Evolutionary conservation across 495 filamentous ascomycete species (phyloP).

Genomic region (Entonaema liquescens): DNA sequence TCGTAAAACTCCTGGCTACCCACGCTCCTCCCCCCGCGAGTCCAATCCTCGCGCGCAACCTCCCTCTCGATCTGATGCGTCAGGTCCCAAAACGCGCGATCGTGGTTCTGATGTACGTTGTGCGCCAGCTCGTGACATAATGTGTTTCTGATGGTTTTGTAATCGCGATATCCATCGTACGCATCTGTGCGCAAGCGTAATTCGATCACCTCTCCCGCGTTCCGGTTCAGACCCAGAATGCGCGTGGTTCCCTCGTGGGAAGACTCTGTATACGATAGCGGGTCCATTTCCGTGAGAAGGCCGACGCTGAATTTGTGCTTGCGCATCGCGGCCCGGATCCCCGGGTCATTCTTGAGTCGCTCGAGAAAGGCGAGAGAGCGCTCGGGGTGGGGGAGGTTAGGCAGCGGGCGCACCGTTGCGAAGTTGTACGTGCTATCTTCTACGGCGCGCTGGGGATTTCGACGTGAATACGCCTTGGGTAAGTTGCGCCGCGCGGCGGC

Average conservation of each 20-base stretch:
- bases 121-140: slow-evolving; percentile 96
- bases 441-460: slow-evolving; percentile 44
- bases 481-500: slow-evolving; percentile 47
- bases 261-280: slow-evolving; percentile 73
- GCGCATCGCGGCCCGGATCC: slow-evolving; percentile 83
- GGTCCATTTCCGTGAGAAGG: slow-evolving; percentile 94
- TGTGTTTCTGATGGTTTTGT: slow-evolving; percentile 87
- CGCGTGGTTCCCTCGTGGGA: slow-evolving; percentile 73
- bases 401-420: slow-evolving; percentile 75
- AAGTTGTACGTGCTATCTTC: slow-evolving; percentile 80
- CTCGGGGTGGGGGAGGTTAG: slow-evolving; percentile 78
- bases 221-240: slow-evolving; percentile 88
- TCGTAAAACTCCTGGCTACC: slow-evolving; percentile 76
- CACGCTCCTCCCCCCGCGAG: slow-evolving; percentile 68
- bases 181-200: slow-evolving; percentile 88
- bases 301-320: slow-evolving; percentile 87
- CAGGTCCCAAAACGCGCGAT: slow-evolving; percentile 87
- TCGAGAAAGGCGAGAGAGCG: slow-evolving; percentile 76
- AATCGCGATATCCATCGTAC: slow-evolving; percentile 93
- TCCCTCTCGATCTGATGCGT: slow-evolving; percentile 85
- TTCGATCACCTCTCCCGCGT: slow-evolving; percentile 90
- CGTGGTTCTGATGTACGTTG: slow-evolving; percentile 85
- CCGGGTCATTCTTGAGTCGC: slow-evolving; percentile 81
- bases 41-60: slow-evolving; percentile 83
- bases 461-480: slow-evolving; percentile 38